These are phyloP conservation scores for Leishmania arabica DNA, from an alignment of 208 protist species.

Conservation along the genomic window DNA sequence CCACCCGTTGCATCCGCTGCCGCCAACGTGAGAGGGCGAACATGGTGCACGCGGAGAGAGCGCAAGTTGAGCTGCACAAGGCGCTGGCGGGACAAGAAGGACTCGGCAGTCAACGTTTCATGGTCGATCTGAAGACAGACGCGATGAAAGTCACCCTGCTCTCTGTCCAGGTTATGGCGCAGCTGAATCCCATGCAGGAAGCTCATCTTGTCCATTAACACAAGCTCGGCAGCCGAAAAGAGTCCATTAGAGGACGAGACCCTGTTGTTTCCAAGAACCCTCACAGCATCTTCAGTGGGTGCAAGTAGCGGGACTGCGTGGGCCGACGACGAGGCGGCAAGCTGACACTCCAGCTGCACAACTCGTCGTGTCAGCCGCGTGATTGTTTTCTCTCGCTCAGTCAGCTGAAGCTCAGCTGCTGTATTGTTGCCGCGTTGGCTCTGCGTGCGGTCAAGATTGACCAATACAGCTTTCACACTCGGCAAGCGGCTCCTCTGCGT, in stretches of 20 bases:
- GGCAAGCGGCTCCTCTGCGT: not conserved
- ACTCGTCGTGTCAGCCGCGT: constrained; percentile 28
- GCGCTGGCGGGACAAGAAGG: constrained; percentile 18
- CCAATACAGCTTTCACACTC: constrained; percentile 6
- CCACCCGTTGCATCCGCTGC: constrained; percentile 23
- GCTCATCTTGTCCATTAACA: constrained; percentile 18
- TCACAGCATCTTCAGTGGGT: not conserved
- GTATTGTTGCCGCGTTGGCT: not conserved
- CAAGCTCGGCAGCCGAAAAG: constrained; percentile 30
- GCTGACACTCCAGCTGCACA: constrained; percentile 24
- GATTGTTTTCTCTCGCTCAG: constrained; percentile 22
- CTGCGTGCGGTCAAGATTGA: constrained; percentile 1
- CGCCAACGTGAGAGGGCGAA: constrained; percentile 17
- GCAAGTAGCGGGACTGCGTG: constrained; percentile 14
- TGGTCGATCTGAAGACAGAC: constrained; percentile 33
- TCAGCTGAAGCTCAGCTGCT: constrained; percentile 9
- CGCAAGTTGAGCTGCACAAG: constrained; percentile 28
- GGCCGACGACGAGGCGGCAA: constrained; percentile 3
- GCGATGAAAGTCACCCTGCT: constrained; percentile 4
- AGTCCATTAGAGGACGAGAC: constrained; percentile 1
- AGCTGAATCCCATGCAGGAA: constrained; percentile 24
- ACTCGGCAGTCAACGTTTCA: constrained; percentile 20
- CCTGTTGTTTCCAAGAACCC: not conserved
- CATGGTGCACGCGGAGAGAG: constrained; percentile 23
- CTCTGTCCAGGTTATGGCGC: constrained; percentile 17